Conservation (phyloP, 352 stramenopile genomes). For the Aphanomyces invadans region DNA sequence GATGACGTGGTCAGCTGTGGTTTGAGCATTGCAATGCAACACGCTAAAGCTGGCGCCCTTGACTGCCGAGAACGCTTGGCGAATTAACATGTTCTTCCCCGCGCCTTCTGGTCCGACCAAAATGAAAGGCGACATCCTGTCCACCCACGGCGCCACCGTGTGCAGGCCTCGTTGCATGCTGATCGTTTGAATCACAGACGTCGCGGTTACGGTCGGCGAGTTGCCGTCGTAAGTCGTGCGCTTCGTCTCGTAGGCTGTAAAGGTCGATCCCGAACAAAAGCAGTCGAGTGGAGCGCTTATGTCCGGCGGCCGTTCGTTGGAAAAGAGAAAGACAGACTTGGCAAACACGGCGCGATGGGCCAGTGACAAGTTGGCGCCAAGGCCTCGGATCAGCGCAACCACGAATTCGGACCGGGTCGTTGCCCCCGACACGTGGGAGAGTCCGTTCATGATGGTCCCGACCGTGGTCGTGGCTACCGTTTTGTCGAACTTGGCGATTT, state of each 20-base stretch:
- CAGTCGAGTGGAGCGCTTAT: conserved; percentile 82
- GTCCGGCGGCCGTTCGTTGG: conserved; percentile 85
- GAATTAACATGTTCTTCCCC: conserved; percentile 93
- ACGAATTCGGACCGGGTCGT: conserved; percentile 84
- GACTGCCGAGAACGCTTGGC: conserved; percentile 78
- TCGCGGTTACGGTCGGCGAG: conserved; percentile 34
- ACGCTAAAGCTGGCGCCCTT: conserved; percentile 74
- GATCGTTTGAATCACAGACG: conserved; percentile 64
- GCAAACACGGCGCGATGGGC: conserved; percentile 67
- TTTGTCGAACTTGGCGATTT: conserved; percentile 75
- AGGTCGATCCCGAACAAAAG: conserved; percentile 64
- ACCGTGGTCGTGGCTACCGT: conserved; percentile 91
- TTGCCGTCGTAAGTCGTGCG: conserved; percentile 63
- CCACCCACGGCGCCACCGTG: conserved; percentile 86
- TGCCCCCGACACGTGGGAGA: conserved; percentile 77
- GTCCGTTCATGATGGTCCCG: conserved; percentile 88
- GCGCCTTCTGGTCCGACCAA: conserved; percentile 90
- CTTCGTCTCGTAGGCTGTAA: conserved; percentile 72
- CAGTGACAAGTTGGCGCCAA: conserved; percentile 88
- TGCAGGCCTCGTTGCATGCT: conserved; percentile 83
- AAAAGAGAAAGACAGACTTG: conserved; percentile 89
- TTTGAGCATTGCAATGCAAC: conserved; percentile 93
- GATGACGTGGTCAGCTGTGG: conserved; percentile 90
- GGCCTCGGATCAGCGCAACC: conserved; percentile 83
- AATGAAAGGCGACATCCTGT: conserved; percentile 91